Percentiles rank a stretch among this genome's conserved stretches.
phyloP scores from a whole-genome alignment of 345 rosid genomes.

The Eucalyptus erythrocorys region DNA sequence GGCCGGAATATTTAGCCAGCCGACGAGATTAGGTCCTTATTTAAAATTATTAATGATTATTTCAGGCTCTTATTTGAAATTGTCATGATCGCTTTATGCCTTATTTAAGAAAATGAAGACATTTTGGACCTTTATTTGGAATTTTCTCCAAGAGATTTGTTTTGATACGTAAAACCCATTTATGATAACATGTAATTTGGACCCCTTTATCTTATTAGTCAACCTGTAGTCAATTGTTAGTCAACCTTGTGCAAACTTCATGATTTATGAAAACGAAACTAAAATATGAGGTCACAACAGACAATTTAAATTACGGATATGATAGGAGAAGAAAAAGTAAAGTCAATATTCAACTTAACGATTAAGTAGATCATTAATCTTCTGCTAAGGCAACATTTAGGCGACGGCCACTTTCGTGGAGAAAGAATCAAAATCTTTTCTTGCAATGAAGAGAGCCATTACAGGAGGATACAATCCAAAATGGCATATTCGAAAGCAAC shows the following conservation, averaged over 20 bases:
- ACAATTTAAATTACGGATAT: too few relatives aligned
- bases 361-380: background rate
- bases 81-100: too few relatives aligned
- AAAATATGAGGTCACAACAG: background rate
- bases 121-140: fast-evolving
- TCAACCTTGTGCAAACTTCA: background rate
- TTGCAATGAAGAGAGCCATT: background rate
- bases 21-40: too few relatives aligned
- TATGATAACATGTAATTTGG: background rate
- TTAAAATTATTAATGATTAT: too few relatives aligned
- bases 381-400: background rate
- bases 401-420: background rate
- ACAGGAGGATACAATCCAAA: background rate
- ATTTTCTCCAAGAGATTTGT: background rate
- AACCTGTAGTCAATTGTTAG: background rate
- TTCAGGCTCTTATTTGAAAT: too few relatives aligned
- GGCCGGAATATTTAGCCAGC: fast-evolving
- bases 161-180: background rate
- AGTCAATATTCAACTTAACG: background rate
- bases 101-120: too few relatives aligned
- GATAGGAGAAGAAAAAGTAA: background rate
- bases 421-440: background rate
- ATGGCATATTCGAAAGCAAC: background rate
- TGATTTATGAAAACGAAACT: background rate
- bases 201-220: background rate